Evolutionary conservation across 2,329 filamentous ascomycete genomes (phyloP), one percentile per base, ranked within the genome.

Genomic region (Talaromyces sp.): DNA sequence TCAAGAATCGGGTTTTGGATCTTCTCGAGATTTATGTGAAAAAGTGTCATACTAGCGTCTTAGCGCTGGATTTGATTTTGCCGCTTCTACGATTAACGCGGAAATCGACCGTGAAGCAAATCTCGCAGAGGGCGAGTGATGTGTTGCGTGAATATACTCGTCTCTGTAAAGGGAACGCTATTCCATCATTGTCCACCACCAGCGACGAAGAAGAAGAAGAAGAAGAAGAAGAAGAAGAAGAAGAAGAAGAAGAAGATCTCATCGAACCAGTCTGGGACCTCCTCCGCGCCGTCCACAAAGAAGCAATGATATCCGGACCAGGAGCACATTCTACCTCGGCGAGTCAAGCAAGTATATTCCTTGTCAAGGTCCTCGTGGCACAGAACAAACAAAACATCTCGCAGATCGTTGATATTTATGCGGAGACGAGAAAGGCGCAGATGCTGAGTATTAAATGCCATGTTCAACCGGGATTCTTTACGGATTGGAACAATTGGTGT

Each of bases 1-100:
- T 99, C 81, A 99, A 99, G 78, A 89, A 90, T 73, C 89, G 92
- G 41, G 88, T 97, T 5, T 82, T 97, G 4, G 94, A 97, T 68
- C 82, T 97, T 1, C 80, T 97, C 10, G 84, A 88, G 60, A 88
- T 94, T 62, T 97, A 91, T 72, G 80, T 94, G 63, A 91, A 89
- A 71, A 87, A 88, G 65, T 87, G 94, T 73, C 83, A 88, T 57
- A 80, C 81, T 21, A 88, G 85, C 65, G 75, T 82, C 1, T 77
- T 92, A 1, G 83, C 86, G 0, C 83, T 94, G 43, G 79, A 84
- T 37, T 74, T 94, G 8, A 77, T 97, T 5, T 71, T 92, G 7
- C 91, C 93, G 0, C 79, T 97, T 0, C 78, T 96, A n/a, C 78
- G 81, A 45, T 83, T 94, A 41, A 84, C 89, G 46, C 85, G 90